phyloP scores from a whole-genome alignment of 2,329 filamentous ascomycete genomes.

The Beauveria australis region DNA sequence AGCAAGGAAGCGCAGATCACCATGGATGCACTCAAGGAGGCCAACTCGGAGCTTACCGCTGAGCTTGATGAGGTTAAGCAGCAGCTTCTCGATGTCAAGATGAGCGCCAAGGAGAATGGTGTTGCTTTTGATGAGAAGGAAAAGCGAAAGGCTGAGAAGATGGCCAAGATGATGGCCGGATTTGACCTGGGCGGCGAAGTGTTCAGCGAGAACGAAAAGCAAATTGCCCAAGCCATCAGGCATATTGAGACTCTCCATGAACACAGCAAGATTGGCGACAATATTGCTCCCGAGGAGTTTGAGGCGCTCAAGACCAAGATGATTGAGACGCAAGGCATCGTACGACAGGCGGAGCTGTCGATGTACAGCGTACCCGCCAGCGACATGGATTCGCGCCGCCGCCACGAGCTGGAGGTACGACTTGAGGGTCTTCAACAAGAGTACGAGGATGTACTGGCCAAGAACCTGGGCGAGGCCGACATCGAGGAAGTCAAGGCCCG shows the following conservation, averaged over 20 bases:
- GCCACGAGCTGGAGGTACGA: conserved; percentile 68
- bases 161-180: conserved; percentile 99
- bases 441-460: conserved; percentile 74
- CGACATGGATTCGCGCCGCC: conserved; percentile 58
- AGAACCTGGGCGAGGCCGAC: conserved; percentile 70
- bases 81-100: conserved; percentile 89
- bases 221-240: conserved; percentile 75
- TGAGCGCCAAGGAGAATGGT: conserved; percentile 89
- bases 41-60: conserved; percentile 82
- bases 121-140: conserved; percentile 94
- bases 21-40: conserved; percentile 95
- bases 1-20: conserved; percentile 90
- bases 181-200: conserved; percentile 91
- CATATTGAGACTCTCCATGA: conserved; percentile 73
- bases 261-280: conserved; percentile 67
- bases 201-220: conserved; percentile 86
- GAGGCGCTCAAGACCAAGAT: conserved; percentile 68
- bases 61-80: conserved; percentile 96
- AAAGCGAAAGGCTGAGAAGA: conserved; percentile 96
- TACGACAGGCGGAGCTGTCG: conserved; percentile 85
- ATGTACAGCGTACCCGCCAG: conserved; percentile 61
- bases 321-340: conserved; percentile 82
- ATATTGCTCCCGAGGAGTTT: conserved; percentile 74
- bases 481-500: conserved; percentile 76
- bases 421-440: conserved; percentile 68